phyloP scores from a whole-genome alignment of 2,329 filamentous ascomycete genomes.

The Chlorencoelia australis region DNA sequence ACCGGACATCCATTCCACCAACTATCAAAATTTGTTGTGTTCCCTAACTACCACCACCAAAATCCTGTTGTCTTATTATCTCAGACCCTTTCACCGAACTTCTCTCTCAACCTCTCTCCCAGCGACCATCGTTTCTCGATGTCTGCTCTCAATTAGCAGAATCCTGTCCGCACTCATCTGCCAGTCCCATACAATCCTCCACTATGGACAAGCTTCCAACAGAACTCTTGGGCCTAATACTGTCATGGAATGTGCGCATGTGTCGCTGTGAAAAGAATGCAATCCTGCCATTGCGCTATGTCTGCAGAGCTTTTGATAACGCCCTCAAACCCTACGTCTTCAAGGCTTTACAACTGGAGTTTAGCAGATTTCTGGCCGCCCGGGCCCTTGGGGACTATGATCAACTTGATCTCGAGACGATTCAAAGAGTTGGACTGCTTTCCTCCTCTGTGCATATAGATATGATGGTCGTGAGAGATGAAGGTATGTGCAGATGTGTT shows the following conservation, averaged over 20 bases:
- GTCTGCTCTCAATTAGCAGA: no score
- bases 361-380: slow-evolving; percentile 32
- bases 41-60: no score
- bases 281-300: slow-evolving; percentile 36
- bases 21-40: no score
- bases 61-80: no score
- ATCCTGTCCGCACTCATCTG: no score
- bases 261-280: slow-evolving; percentile 34
- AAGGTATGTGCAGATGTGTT: slow-evolving; percentile 28
- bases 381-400: neutral
- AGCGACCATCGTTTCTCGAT: no score
- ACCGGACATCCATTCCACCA: no score
- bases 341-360: slow-evolving; percentile 40
- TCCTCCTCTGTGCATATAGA: slow-evolving; percentile 42
- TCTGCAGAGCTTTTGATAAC: slow-evolving; percentile 39
- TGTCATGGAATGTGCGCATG: slow-evolving; percentile 33
- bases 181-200: neutral
- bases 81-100: no score
- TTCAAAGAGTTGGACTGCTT: slow-evolving; percentile 37
- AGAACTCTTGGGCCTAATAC: slow-evolving; percentile 39
- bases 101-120: no score
- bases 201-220: slow-evolving; percentile 36
- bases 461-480: slow-evolving; percentile 42
- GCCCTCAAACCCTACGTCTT: slow-evolving; percentile 37
- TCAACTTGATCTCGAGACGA: slow-evolving; percentile 27